Base-by-base conservation (phyloP, 2,329 filamentous ascomycete genomes). In the Ophiostoma perfectum region DNA sequence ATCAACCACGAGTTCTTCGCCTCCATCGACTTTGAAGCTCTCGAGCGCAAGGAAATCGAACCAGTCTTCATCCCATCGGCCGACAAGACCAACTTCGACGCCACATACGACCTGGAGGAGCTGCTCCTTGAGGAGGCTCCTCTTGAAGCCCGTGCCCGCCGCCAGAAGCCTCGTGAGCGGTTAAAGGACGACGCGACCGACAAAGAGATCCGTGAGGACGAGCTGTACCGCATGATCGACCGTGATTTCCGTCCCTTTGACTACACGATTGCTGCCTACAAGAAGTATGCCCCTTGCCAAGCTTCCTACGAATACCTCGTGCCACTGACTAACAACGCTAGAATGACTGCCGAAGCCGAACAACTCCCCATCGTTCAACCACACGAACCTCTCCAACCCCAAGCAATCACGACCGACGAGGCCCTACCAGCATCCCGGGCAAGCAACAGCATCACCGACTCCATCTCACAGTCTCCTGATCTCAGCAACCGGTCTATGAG, bases 81-180 rank as follows among this genome's bases (percentile, higher is more conserved):
- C 68, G 95, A 98, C 65, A 99, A 99, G 84, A 98, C 95, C 3
- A 99, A 99, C 77, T 99, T 99, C 73, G 95, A 99, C 78, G 95
- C 95, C 4, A 99, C 95, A 0, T 98, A 99, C 76, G 95, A 99
- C 78, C 81, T 99, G 66, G 95, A 99, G 76, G 95, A 99, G 77
- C 79, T 99, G 27, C 80, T 99, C 1, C 79, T 99, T 62, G 95
- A 99, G 78, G 95, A 99, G 77, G 95, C 95, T 12, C 95, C 95
- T 0, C 81, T 99, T 5, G 95, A 99, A 78, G 95, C 95, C 68
- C 85, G 95, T 75, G 93, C 95, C 66, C 86, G 95, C 73, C 88
- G 94, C 75, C 95, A 98, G 78, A 97, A 98, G 78, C 95, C 95
- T 1, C 86, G 95, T 71, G 93, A 96, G 72, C 89, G 91, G 72